Evolutionary conservation across 2,329 filamentous ascomycete genomes (phyloP).

Genomic region (Ophiosphaerella korrae): DNA sequence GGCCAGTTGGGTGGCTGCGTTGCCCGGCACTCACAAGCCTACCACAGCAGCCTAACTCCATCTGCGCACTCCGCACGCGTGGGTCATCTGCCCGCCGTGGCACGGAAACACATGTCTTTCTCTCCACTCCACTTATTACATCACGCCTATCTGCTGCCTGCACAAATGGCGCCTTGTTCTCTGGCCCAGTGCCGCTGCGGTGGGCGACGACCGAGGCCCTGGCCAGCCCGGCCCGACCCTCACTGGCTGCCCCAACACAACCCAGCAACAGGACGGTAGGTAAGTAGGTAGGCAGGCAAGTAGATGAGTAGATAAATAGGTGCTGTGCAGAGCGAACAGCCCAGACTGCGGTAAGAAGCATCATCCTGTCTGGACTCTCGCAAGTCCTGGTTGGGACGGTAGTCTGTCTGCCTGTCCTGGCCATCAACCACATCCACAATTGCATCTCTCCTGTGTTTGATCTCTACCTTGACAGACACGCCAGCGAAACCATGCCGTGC

Average conservation of each 20-base stretch:
- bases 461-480: too few species aligned
- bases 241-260: too few species aligned
- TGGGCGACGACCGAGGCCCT: constrained; percentile 20
- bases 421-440: too few species aligned
- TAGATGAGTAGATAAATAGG: too few species aligned
- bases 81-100: constrained; percentile 42
- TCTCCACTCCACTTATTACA: constrained; percentile 46
- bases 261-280: too few species aligned
- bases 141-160: constrained; percentile 25
- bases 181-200: constrained; percentile 16
- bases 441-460: too few species aligned
- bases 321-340: too few species aligned
- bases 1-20: constrained; percentile 45
- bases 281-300: too few species aligned
- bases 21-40: constrained; percentile 41
- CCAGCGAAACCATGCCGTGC: background rate
- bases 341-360: too few species aligned
- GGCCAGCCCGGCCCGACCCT: constrained; percentile 20
- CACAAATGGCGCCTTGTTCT: constrained; percentile 28
- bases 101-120: constrained; percentile 44
- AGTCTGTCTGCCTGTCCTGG: too few species aligned
- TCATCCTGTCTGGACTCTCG: too few species aligned
- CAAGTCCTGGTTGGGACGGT: too few species aligned
- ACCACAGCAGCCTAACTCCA: constrained; percentile 35
- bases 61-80: constrained; percentile 27